Base-by-base conservation (phyloP, 164 flowering plant species). In the Tetrastigma voinierianum region DNA sequence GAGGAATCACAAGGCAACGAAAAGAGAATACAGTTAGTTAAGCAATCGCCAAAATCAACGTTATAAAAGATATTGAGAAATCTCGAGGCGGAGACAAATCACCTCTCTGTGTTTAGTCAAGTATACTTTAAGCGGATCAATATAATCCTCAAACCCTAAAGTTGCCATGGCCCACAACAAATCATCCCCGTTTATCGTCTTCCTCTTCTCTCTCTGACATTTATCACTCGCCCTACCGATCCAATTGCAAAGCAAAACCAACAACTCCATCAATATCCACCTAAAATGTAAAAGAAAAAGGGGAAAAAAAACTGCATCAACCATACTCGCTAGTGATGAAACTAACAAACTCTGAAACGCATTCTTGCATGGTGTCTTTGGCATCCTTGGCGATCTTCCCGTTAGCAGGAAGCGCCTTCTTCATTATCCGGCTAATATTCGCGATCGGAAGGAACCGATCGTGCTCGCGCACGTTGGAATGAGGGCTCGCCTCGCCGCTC, bases 361-460 rank as follows among this genome's bases (percentile, higher is more conserved):
- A 88, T 63, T 88, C 94, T 76, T 88, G 93, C 9, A 88, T 85
- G 45, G 86, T 88, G 73, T 88, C 93, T 65, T 88, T 88, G 6
- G 93, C 90, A 57, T 88, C 91, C 78, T 88, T 86, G 20, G 94
- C 89, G 65, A 89, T 85, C 77, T 86, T 89, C 0, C 91, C 94
- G 46, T 89, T 85, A 2, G 91, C 84, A 5, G 94, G 94, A 17
- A 89, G 80, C 10, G 78, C 94, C 76, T 84, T 86, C 86, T 89
- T 89, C 94, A 89, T 87, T 76, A 89, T 89, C 72, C 91, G 78
- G 53, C 94, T 83, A 16, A 89, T 85, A 32, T 89, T 89, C n/a
- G 91, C 89, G 55, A 89, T 89, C 9, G 94, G 94, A 17, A 89
- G 79, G 45, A 68, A 89, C 81, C 91, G 68, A 21, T 89, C 94